Evolutionary conservation across 164 flowering plant genomes (phyloP).

Genomic region (Umbilicus rupestris): DNA sequence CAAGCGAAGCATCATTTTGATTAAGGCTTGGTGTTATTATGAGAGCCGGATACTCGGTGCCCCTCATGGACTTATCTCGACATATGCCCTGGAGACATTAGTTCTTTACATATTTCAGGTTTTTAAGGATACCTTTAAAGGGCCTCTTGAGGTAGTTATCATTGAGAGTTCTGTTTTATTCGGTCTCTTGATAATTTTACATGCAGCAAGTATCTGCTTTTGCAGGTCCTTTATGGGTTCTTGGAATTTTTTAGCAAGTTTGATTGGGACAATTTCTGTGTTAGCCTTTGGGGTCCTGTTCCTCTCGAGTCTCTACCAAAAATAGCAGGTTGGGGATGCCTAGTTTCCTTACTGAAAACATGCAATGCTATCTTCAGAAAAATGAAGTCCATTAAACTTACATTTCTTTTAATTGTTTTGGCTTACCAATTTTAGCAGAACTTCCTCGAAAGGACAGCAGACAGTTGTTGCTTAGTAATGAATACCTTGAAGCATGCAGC

Average conservation of each 20-base stretch:
- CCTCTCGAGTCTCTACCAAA: constrained; percentile 77
- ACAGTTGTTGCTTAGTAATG: constrained; percentile 60
- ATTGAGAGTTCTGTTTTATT: background rate
- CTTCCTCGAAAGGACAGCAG: constrained; percentile 85
- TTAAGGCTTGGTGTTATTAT: constrained; percentile 97
- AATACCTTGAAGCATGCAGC: constrained; percentile 67
- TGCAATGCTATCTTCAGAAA: background rate
- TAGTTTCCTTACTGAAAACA: background rate
- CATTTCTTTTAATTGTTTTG: background rate
- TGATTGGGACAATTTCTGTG: constrained; percentile 93
- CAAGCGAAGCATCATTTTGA: constrained; percentile 89
- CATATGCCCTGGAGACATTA: constrained; percentile 89
- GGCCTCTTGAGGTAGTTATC: constrained; percentile 77
- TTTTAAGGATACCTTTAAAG: constrained; percentile 74
- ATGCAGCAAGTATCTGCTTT: background rate
- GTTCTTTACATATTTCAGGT: constrained; percentile 92
- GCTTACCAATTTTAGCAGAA: constrained; percentile 58
- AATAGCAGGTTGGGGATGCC: constrained; percentile 43
- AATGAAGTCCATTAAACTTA: background rate
- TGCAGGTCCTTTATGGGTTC: constrained; percentile 90
- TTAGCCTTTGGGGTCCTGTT: constrained; percentile 96
- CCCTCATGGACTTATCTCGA: constrained; percentile 93
- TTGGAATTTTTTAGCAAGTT: constrained; percentile 92
- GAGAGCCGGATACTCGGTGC: constrained; percentile 98
- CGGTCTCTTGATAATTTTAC: background rate